These are phyloP conservation scores for Durio zibethinus DNA, from an alignment of 345 rosid species.

Conservation along the genomic window DNA sequence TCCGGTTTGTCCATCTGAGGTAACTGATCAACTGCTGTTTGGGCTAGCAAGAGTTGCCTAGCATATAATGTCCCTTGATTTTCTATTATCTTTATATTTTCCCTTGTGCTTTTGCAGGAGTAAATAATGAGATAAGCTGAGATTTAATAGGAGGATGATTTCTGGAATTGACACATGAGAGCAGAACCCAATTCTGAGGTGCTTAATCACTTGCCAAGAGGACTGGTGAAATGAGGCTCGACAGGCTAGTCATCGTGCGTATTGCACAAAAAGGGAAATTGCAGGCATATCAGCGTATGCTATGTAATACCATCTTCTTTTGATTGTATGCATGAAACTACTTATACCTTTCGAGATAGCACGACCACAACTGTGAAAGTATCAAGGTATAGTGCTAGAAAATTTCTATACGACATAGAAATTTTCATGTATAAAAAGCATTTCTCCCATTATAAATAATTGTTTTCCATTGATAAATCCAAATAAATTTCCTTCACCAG, in stretches of 20 bases:
- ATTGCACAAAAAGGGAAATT: neutral
- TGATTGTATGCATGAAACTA: neutral
- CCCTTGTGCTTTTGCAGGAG: constrained; percentile 1
- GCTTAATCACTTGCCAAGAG: neutral
- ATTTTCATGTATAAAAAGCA: neutral
- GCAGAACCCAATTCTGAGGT: neutral
- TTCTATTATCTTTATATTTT: neutral
- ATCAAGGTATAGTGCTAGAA: neutral
- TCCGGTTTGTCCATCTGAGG: constrained; percentile 42
- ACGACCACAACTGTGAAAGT: neutral
- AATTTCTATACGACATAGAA: neutral
- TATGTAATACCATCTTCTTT: neutral
- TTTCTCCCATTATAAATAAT: neutral
- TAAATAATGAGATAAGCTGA: neutral
- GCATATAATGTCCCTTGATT: neutral
- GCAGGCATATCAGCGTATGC: neutral
- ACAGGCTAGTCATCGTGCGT: neutral
- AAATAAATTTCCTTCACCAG: neutral
- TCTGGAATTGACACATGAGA: neutral
- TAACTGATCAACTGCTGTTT: constrained; percentile 2
- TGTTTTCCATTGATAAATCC: neutral
- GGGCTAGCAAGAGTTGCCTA: neutral
- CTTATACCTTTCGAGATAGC: neutral
- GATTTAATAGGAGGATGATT: neutral
- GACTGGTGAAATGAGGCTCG: neutral